Evolutionary conservation across 805 yeast species (phyloP), one percentile per base, ranked within the genome.

Genomic region (Candida morakotiae): DNA sequence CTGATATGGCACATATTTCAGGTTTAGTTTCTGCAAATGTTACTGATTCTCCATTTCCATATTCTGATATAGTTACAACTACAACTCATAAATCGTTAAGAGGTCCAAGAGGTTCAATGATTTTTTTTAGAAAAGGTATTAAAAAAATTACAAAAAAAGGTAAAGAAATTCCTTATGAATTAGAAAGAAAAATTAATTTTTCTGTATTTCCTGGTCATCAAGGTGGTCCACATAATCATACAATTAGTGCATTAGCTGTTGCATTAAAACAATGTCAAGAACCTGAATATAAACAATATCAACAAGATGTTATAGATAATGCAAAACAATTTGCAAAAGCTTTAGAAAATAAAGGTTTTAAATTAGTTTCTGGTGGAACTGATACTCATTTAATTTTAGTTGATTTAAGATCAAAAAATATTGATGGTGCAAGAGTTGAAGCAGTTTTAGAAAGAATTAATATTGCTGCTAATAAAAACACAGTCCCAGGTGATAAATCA

Each of bases 21-120:
- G 98, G 98, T 58, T 75, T 93, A 52, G 79, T 93, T 48, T 87
- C 96, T 47, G 96, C 98, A 45, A 93, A 88, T 51, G 98, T 91
- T 40, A 89, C 87, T 44, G 94, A 89, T 52, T 82, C 95, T 40
- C 98, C 98, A 48, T 93, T 93, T 72, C 94, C 88, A 68, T 87
- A 84, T 66, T 91, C 98, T 42, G 98, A 93, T 60, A 83, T 93
- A 51, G 98, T 93, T 59, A 93, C 98, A 49, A 93, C 98, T 54
- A 91, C 98, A 42, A 91, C 98, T 43, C 98, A 93, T 77, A 93
- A 93, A 73, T 89, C 98, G 27, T 77, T 93, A 58, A 86, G 98
- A 74, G 98, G 98, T 44, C 98, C 98, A 63, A 87, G 98, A 75
- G 98, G 98, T 67, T 97, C 98, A 41, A 91, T 93, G 96, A 93